A percentile compares a stretch with the other conserved stretches of the same genome.
Evolutionary conservation across 495 filamentous ascomycete genomes (phyloP).

Genomic region (Geoglossum glabrum): DNA sequence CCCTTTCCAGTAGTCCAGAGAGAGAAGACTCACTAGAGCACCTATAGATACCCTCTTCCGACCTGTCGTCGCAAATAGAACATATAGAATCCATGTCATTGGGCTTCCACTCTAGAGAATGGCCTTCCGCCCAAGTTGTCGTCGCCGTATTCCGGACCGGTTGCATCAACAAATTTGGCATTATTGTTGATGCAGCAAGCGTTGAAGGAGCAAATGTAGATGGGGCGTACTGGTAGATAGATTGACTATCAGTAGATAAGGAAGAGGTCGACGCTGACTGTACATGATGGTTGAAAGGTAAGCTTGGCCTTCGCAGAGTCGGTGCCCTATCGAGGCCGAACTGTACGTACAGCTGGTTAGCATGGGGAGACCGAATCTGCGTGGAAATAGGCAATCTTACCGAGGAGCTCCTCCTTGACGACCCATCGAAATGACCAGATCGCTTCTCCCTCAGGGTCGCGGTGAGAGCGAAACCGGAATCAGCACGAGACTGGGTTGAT

Average conservation of each 20-base stretch:
- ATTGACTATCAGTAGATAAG: conserved; percentile 50
- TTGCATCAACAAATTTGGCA: conserved; percentile 74
- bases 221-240: conserved; percentile 71
- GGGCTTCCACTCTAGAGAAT: conserved; percentile 58
- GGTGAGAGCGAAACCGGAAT: conserved; percentile 73
- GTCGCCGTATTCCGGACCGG: conserved; percentile 72
- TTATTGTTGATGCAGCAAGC: conserved; percentile 92
- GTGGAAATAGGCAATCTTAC: conserved; percentile 10
- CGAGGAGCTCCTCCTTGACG: conserved; percentile 72
- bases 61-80: conserved; percentile 72
- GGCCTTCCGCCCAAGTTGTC: conserved; percentile 81
- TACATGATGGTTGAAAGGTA: conserved; percentile 65
- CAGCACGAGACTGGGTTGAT: conserved; percentile 63
- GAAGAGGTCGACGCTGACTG: conserved; percentile 71
- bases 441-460: conserved; percentile 80
- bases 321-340: conserved; percentile 58
- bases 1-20: not conserved
- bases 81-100: conserved; percentile 52
- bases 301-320: conserved; percentile 56
- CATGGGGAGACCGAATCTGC: not conserved
- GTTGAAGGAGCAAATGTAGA: conserved; percentile 94
- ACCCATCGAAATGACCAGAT: conserved; percentile 72
- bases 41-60: conserved; percentile 75
- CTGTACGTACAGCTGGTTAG: conserved; percentile 9
- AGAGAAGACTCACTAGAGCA: conserved; percentile 28